phyloP scores from a whole-genome alignment of 2,329 filamentous ascomycete species.

The Pseudogymnoascus sp. region DNA sequence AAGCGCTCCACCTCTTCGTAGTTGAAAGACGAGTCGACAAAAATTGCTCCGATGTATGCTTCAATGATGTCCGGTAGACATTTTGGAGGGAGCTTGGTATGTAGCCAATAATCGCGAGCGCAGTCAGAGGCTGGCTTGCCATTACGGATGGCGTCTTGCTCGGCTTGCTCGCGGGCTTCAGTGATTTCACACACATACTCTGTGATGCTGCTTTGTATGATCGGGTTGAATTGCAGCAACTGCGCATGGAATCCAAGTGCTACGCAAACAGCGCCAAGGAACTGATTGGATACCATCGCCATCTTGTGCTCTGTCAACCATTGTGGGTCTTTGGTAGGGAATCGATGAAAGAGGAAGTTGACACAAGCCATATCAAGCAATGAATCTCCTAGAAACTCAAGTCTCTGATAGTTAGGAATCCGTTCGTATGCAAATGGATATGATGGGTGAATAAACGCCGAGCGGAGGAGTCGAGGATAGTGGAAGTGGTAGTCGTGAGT shows the following conservation, averaged over 20 bases:
- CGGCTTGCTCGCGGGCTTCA: slow-evolving; percentile 38
- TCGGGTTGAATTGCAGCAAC: slow-evolving; percentile 46
- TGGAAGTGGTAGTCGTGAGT: slow-evolving; percentile 57
- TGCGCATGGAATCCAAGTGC: slow-evolving; percentile 69
- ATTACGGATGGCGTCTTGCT: slow-evolving; percentile 25
- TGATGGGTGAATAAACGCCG: slow-evolving; percentile 82
- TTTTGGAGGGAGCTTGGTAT: slow-evolving; percentile 58
- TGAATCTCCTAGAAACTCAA: slow-evolving; percentile 88
- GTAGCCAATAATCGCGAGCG: slow-evolving; percentile 60
- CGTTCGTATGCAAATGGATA: slow-evolving; percentile 64
- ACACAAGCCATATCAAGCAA: slow-evolving; percentile 80
- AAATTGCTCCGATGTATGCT: slow-evolving; percentile 80
- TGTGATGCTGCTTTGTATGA: slow-evolving; percentile 37
- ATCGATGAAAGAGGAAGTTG: slow-evolving; percentile 68
- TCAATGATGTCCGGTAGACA: slow-evolving; percentile 79
- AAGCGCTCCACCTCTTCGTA: slow-evolving; percentile 66
- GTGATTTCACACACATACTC: slow-evolving; percentile 51
- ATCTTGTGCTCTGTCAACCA: slow-evolving; percentile 99
- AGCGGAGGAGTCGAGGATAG: slow-evolving; percentile 67
- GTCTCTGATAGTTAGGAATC: slow-evolving; percentile 80
- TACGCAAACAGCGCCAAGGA: slow-evolving; percentile 74
- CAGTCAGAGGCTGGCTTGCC: slow-evolving; percentile 33
- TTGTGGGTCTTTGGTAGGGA: slow-evolving; percentile 76
- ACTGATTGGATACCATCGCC: slow-evolving; percentile 98
- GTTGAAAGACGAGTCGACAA: slow-evolving; percentile 79